These are phyloP conservation scores for Cordyceps farinosa DNA, from an alignment of 2,329 filamentous ascomycete genomes.

Conservation along the genomic window DNA sequence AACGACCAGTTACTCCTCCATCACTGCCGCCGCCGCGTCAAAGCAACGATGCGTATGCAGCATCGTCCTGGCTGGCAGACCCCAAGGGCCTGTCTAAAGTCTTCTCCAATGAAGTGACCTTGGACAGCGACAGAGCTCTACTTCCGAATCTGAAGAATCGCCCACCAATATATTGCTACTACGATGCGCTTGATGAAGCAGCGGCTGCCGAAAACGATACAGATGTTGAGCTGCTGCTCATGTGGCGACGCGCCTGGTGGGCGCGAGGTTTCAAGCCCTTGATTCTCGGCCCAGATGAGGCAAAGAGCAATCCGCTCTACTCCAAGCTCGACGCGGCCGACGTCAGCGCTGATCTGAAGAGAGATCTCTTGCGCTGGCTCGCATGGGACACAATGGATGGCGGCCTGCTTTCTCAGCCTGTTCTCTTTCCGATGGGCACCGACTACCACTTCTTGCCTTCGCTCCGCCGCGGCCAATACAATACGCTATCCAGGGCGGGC, in stretches of 20 bases:
- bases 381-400: slow-evolving; percentile 91
- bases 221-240: slow-evolving; percentile 74
- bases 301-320: slow-evolving; percentile 78
- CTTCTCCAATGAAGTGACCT: slow-evolving; percentile 75
- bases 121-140: slow-evolving; percentile 79
- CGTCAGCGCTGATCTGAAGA: slow-evolving; percentile 60
- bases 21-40: slow-evolving; percentile 71
- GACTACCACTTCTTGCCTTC: slow-evolving; percentile 69
- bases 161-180: slow-evolving; percentile 84
- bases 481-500: slow-evolving; percentile 70
- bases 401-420: slow-evolving; percentile 74
- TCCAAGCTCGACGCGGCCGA: slow-evolving; percentile 61
- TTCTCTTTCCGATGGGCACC: slow-evolving; percentile 79
- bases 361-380: slow-evolving; percentile 77
- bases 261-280: slow-evolving; percentile 85
- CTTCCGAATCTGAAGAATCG: slow-evolving; percentile 72
- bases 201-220: slow-evolving; percentile 63
- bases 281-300: slow-evolving; percentile 75
- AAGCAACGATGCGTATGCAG: slow-evolving; percentile 73
- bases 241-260: slow-evolving; percentile 95
- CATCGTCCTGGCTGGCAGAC: slow-evolving; percentile 80
- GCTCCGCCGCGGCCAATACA: slow-evolving; percentile 72
- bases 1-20: slow-evolving; percentile 66
- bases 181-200: slow-evolving; percentile 65
- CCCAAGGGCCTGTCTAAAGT: slow-evolving; percentile 83